A percentile compares a stretch with the other conserved stretches of the same genome.
These are phyloP conservation scores for Fusarium sp. DNA, from an alignment of 2,329 filamentous ascomycete genomes.

Conservation along the genomic window DNA sequence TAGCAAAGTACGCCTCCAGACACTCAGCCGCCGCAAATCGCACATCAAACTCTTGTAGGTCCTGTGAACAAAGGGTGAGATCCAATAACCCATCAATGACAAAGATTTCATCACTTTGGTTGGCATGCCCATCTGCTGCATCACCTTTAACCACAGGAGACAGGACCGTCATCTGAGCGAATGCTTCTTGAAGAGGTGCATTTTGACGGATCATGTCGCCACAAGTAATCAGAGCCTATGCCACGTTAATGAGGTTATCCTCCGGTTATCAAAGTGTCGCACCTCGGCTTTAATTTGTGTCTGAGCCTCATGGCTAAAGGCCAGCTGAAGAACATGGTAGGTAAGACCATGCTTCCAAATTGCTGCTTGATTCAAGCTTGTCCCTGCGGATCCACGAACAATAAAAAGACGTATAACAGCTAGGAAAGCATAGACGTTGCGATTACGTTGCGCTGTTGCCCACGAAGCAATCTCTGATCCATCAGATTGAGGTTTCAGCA, in stretches of 20 bases:
- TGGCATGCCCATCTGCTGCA: constrained; percentile 57
- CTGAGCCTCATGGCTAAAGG: constrained; percentile 80
- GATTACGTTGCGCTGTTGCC: constrained; percentile 82
- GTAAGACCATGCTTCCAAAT: constrained; percentile 88
- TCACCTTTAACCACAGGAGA: constrained; percentile 62
- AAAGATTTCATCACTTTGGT: constrained; percentile 75
- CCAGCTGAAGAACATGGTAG: constrained; percentile 82
- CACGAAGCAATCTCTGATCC: constrained; percentile 75
- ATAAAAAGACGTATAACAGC: constrained; percentile 90
- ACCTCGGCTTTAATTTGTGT: constrained; percentile 86
- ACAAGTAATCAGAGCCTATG: constrained; percentile 81
- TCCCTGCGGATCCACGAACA: constrained; percentile 81
- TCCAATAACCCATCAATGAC: constrained; percentile 95
- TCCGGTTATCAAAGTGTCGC: constrained; percentile 27
- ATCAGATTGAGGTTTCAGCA: constrained; percentile 65
- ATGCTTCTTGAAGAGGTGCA: constrained; percentile 82
- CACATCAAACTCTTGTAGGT: constrained; percentile 78
- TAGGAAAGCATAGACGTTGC: constrained; percentile 91
- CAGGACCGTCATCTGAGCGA: constrained; percentile 86
- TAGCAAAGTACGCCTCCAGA: constrained; percentile 90
- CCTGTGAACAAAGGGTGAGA: constrained; percentile 76
- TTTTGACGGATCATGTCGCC: constrained; percentile 91
- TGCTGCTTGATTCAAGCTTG: constrained; percentile 83
- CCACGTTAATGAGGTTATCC: constrained; percentile 26
- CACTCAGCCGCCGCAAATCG: constrained; percentile 89